These are phyloP conservation scores for Dentipellis sp. DNA, from an alignment of 768 basidiomycete genomes.

Conservation along the genomic window DNA sequence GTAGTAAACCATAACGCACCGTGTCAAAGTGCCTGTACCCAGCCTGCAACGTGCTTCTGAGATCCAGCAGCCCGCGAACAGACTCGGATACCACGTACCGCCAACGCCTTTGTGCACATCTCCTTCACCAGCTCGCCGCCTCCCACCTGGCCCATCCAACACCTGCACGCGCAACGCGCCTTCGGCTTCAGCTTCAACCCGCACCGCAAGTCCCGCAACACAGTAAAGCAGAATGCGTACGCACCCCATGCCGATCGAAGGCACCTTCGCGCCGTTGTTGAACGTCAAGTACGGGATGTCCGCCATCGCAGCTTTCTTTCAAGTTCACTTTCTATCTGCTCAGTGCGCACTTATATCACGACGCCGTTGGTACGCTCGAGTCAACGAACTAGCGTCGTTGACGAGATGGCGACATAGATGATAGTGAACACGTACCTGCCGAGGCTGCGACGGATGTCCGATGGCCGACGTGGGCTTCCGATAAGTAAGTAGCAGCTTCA, in stretches of 20 bases:
- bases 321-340: no score
- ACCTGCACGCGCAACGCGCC: background rate
- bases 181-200: background rate
- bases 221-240: background rate
- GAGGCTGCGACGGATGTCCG: no score
- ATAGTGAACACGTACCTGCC: no score
- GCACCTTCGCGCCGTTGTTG: slow-evolving; percentile 3
- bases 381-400: no score
- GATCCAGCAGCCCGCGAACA: background rate
- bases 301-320: background rate
- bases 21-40: slow-evolving; percentile 4
- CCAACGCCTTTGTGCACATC: slow-evolving; percentile 9
- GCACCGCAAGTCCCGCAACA: background rate
- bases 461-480: no score
- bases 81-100: background rate
- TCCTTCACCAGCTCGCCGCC: background rate
- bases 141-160: slow-evolving; percentile 10
- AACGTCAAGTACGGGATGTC: slow-evolving; percentile 1
- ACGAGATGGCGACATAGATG: no score
- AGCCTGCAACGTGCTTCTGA: background rate
- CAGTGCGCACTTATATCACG: no score
- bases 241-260: slow-evolving; percentile 2
- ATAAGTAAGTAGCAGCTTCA: no score
- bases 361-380: no score
- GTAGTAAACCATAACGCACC: background rate